These are phyloP conservation scores for Exophiala dermatitidis DNA, from an alignment of 2,329 filamentous ascomycete species.

Conservation along the genomic window DNA sequence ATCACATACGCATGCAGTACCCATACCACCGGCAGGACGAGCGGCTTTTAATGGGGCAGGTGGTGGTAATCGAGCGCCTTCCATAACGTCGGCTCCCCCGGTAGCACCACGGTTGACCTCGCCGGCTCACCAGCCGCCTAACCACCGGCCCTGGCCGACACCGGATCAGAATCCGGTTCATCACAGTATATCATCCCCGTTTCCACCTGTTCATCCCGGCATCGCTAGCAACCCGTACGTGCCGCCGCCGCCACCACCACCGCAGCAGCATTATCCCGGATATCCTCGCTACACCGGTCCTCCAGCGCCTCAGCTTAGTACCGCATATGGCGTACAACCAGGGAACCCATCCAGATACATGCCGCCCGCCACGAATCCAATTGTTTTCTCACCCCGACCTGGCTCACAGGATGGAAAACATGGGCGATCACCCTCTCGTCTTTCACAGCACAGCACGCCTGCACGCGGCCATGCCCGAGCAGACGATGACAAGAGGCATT, in stretches of 20 bases:
- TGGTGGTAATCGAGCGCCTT: slow-evolving; percentile 10
- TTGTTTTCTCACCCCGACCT: slow-evolving; percentile 14
- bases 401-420: slow-evolving; percentile 25
- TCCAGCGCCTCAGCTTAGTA: not conserved
- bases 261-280: slow-evolving; percentile 4
- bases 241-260: not conserved
- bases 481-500: slow-evolving; percentile 17
- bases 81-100: slow-evolving; percentile 15
- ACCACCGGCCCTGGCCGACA: slow-evolving; percentile 21
- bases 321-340: slow-evolving; percentile 2
- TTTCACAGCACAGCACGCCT: slow-evolving; percentile 15
- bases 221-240: slow-evolving; percentile 16
- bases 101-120: slow-evolving; percentile 16
- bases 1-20: slow-evolving; percentile 8
- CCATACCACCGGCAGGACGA: slow-evolving; percentile 6
- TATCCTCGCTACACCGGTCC: slow-evolving; percentile 10
- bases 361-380: slow-evolving; percentile 8
- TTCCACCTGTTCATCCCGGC: slow-evolving; percentile 20
- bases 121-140: slow-evolving; percentile 18
- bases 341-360: slow-evolving; percentile 12
- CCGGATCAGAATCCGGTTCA: slow-evolving; percentile 21
- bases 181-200: slow-evolving; percentile 24
- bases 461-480: slow-evolving; percentile 6
- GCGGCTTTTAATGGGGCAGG: not conserved
- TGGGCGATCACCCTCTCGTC: slow-evolving; percentile 22